Conservation (phyloP, 2,329 filamentous ascomycete species). For the Fusarium sp. region DNA sequence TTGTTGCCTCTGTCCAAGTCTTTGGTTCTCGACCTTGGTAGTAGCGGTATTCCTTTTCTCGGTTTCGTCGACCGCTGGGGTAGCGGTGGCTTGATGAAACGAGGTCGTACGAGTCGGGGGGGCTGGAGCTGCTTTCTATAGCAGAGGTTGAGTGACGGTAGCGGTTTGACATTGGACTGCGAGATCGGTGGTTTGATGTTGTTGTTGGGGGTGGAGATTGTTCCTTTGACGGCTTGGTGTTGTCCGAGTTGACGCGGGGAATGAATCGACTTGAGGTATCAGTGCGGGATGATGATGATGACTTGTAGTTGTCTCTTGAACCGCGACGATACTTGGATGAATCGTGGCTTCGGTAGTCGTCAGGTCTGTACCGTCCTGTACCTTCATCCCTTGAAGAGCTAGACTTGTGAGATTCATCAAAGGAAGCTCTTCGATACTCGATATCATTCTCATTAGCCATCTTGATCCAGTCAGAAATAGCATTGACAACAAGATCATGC, state of each 20-base stretch:
- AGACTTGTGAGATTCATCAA: conserved; percentile 27
- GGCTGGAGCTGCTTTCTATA: conserved; percentile 17
- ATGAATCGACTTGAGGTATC: conserved; percentile 24
- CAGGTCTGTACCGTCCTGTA: conserved; percentile 24
- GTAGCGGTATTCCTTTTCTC: conserved; percentile 44
- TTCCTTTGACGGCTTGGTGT: conserved; percentile 26
- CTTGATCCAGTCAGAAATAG: conserved; percentile 60
- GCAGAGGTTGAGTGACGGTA: conserved; percentile 32
- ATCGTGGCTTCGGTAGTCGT: conserved; percentile 30
- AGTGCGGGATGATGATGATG: conserved; percentile 27
- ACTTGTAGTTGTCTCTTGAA: conserved; percentile 30
- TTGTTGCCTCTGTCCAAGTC: conserved; percentile 20
- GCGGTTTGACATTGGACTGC: conserved; percentile 35
- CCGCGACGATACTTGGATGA: conserved; percentile 28
- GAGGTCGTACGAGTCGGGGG: conserved; percentile 23
- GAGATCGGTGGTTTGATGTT: conserved; percentile 15
- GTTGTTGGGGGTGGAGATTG: conserved; percentile 14
- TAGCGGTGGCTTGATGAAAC: conserved; percentile 17
- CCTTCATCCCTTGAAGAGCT: conserved; percentile 24
- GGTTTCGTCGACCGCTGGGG: conserved; percentile 27
- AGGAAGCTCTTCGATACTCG: conserved; percentile 13
- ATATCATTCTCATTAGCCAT: conserved; percentile 32
- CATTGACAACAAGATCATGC: conserved; percentile 69
- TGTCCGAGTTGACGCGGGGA: conserved; percentile 31
- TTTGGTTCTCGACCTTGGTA: conserved; percentile 40